Base-by-base conservation (phyloP, 148 eudicot species). In the Camellia sinensis region DNA sequence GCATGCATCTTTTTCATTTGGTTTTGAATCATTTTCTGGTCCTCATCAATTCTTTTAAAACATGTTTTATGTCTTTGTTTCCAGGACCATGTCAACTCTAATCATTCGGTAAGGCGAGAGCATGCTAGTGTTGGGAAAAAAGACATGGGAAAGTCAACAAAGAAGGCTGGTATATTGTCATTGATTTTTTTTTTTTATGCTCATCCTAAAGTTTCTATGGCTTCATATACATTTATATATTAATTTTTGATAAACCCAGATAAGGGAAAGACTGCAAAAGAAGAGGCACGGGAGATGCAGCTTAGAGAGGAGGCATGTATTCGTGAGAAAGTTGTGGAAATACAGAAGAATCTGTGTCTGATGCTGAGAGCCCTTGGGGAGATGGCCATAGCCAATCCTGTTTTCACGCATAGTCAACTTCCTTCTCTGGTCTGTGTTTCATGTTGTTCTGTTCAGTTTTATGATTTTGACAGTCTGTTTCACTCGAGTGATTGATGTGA, bases 211-310 rank as follows among this genome's bases (percentile, higher is more conserved):
- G 22, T 44, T 67, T 48, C 7, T 80, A 37, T 67, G 52, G 52
- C 48, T 37, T 57, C 7, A 43, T 17, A 67, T 40, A n/a, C 15
- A 54, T 43, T 53, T 22, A 6, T 79, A 13, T 80, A 50, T 70
- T 57, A 5, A 29, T 60, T 79, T 44, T 71, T 84, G 57, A 70
- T 85, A 6, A 70, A 81, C 52, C 53, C 83, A 95, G 99, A 94
- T 78, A 96, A 96, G 84, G 92, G 92, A 78, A 96, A 94, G 88
- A 94, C 92, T 67, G 95, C 93, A 60, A 96, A 96, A 87, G 99
- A 96, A 87, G 99, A 96, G 82, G 99, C 99, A 22, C 99, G 98
- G 72, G 98, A 96, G 46, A 79, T 92, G 73, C 92, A 91, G 84
- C 92, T 96, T 70, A 86, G 68, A 80, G 99, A 96, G 83, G 99